Conservation (phyloP, 2,329 filamentous ascomycete species). For the Hymenoscyphus repandus region DNA sequence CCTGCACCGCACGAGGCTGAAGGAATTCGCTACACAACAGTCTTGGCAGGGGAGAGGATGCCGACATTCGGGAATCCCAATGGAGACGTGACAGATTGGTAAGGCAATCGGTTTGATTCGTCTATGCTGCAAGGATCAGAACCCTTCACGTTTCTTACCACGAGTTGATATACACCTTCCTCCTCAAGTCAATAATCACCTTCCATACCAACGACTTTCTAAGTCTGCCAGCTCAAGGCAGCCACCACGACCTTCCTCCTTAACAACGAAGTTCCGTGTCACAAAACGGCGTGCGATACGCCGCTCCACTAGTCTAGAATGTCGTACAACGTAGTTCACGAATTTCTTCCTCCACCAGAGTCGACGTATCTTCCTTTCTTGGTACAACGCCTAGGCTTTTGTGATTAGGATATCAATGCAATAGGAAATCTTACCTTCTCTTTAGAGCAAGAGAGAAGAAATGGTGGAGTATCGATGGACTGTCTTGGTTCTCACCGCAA, state of each 20-base stretch:
- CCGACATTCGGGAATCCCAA: neutral
- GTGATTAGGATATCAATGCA: neutral
- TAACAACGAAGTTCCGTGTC: neutral
- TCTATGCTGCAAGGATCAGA: neutral
- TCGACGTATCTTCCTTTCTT: neutral
- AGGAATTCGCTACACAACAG: neutral
- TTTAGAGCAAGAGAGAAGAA: neutral
- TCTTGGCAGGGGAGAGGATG: neutral
- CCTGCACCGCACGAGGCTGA: neutral
- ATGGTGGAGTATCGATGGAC: neutral
- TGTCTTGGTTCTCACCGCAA: neutral
- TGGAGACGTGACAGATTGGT: neutral
- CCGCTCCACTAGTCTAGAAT: neutral
- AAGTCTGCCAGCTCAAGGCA: neutral
- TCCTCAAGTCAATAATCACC: neutral
- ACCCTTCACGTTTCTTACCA: neutral
- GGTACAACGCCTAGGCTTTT: neutral
- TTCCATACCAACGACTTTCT: neutral
- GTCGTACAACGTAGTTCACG: neutral
- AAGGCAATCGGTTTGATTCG: neutral
- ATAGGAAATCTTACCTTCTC: slow-evolving; percentile 1
- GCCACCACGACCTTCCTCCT: slow-evolving; percentile 1
- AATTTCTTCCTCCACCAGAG: neutral
- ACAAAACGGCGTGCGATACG: neutral
- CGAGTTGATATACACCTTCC: slow-evolving; percentile 1